Evolutionary conservation across 306 rosid species (phyloP), one percentile per base, ranked within the genome.

Genomic region (Canavalia gladiata): DNA sequence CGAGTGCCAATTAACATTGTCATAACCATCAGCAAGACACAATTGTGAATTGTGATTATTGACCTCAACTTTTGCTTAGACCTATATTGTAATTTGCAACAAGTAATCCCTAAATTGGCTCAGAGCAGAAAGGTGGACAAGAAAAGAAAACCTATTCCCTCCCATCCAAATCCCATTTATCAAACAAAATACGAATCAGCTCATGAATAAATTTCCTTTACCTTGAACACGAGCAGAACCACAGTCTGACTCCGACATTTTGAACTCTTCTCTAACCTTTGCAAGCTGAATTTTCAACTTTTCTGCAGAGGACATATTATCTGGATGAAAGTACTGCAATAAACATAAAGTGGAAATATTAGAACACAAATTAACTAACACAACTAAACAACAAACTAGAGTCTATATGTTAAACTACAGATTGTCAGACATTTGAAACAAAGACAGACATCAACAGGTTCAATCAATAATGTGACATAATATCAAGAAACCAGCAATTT

Each of bases 191-290:
- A 78, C 7, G 71, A 72, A 86, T 49, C 35, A 66, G 68, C 11
- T 18, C 72, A 77, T 8, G 8, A 80, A 57, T 8, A 59, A 18
- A 63, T 42, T 34, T 45, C 51, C 63, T 66, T 81, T 91, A 95
- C 99, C 97, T 90, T 95, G 99, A 80, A 95, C 97, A 50, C 92
- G 93, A 55, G 95, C 84, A 71, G 99, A 95, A 77, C 97, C 99
- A 75, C 99, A 93, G 74, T 95, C 97, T 28, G 94, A 91, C 79
- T 93, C 99, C 1, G 99, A 92, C 97, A 93, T 89, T 83, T 93
- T 95, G 84, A 95, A 95, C 62, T 93, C 95, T 18, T 90, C 95
- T 82, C 99, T 90, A 12, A 91, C 90, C 89, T 88, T 90, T 39
- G 89, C 79, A 9, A 95, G 95, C 83, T 93, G 94, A 13, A 89